Evolutionary conservation across 768 basidiomycete genomes (phyloP).

Genomic region (Leccinum truebloodii): DNA sequence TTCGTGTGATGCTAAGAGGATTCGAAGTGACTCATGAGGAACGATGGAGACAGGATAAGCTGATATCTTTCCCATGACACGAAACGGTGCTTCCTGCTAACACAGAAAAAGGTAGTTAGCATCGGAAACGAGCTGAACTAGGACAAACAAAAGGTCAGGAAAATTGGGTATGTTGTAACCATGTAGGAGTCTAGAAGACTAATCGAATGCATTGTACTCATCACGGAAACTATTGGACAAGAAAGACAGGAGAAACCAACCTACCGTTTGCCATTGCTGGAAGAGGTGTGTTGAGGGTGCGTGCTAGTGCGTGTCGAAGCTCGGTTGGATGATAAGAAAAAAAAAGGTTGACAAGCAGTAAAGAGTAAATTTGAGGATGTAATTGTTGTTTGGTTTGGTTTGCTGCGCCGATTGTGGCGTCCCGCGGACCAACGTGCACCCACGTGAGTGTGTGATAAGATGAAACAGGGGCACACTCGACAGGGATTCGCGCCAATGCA

Average conservation of each 20-base stretch:
- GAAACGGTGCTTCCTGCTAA: conserved; percentile 6
- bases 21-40: background rate
- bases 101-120: conserved; percentile 10
- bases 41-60: background rate
- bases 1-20: conserved; percentile 4
- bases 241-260: conserved; percentile 3
- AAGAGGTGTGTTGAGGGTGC: background rate
- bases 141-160: conserved; percentile 22
- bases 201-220: conserved; percentile 80
- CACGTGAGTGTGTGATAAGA: conserved; percentile 1
- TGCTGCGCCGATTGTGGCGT: conserved; percentile 1
- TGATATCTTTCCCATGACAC: conserved; percentile 2
- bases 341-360: background rate
- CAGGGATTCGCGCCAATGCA: conserved; percentile 6
- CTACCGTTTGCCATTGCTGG: conserved; percentile 9
- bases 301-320: background rate
- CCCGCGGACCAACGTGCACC: background rate
- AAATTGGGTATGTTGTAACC: conserved; percentile 53
- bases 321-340: conserved; percentile 1
- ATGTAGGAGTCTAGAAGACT: conserved; percentile 87
- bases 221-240: conserved; percentile 26
- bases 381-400: conserved; percentile 19
- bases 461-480: background rate
- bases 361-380: background rate
- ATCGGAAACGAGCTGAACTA: conserved; percentile 3